phyloP scores from a whole-genome alignment of 1,284 basidiomycete genomes.

The Apiotrichum sp. region DNA sequence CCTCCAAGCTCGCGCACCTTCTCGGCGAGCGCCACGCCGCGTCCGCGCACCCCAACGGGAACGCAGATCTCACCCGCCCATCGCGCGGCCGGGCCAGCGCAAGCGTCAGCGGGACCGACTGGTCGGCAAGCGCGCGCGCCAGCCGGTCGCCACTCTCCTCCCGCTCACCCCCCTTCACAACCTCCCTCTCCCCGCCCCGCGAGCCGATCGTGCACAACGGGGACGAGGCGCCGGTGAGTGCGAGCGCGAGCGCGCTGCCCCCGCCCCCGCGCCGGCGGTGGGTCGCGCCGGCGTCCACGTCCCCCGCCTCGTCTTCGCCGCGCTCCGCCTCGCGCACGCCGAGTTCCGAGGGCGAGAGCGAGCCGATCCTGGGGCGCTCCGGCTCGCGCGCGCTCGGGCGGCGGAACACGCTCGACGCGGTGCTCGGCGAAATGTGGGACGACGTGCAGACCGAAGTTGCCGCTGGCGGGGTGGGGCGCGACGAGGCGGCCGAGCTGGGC shows the following conservation, averaged over 20 bases:
- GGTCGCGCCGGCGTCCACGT: neutral
- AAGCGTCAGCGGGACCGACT: no score
- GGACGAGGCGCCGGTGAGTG: neutral
- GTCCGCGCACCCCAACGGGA: constrained; percentile 4
- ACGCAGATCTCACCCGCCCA: neutral
- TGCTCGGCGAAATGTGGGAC: constrained; percentile 34
- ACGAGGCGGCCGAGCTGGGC: constrained; percentile 19
- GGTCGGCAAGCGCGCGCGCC: no score
- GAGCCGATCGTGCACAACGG: neutral
- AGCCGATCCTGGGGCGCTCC: no score
- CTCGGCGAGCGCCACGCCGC: constrained; percentile 18
- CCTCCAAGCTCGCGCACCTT: constrained; percentile 28
- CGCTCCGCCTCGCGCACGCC: neutral
- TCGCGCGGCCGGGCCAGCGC: no score
- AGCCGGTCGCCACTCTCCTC: no score
- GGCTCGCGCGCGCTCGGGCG: neutral
- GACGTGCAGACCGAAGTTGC: constrained; percentile 22
- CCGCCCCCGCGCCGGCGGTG: neutral
- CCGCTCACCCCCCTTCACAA: no score
- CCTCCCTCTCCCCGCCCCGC: neutral
- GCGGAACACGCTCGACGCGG: constrained; percentile 28
- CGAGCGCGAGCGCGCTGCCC: neutral
- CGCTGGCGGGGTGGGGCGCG: constrained; percentile 13
- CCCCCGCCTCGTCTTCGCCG: neutral
- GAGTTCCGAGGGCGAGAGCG: no score